A percentile compares a stretch with the other conserved stretches of the same genome.
Evolutionary conservation across 2,329 filamentous ascomycete species (phyloP).

Genomic region (Pseudocercospora musae): DNA sequence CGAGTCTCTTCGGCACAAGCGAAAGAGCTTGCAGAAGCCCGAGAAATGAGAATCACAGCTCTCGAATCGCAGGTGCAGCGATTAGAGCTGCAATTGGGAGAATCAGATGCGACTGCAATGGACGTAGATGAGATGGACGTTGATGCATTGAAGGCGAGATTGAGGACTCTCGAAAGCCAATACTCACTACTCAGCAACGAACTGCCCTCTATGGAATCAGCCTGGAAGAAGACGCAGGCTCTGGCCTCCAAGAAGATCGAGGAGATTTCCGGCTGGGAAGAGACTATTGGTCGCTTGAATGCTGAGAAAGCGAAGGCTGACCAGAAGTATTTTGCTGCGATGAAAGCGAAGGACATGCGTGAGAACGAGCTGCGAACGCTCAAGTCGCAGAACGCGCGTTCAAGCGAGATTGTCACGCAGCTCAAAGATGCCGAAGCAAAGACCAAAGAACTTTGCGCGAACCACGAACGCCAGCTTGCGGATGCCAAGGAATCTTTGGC

Average conservation of each 20-base stretch:
- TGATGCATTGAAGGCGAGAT: constrained; percentile 71
- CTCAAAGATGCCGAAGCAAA: constrained; percentile 85
- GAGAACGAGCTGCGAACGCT: constrained; percentile 76
- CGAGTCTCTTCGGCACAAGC: constrained; percentile 67
- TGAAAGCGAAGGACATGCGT: constrained; percentile 87
- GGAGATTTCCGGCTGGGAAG: constrained; percentile 72
- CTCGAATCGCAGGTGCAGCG: constrained; percentile 81
- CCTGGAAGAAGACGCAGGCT: constrained; percentile 84
- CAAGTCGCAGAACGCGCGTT: constrained; percentile 80
- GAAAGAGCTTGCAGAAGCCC: constrained; percentile 74
- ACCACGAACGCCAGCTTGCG: constrained; percentile 84
- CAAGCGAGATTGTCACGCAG: constrained; percentile 87
- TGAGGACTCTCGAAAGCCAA: constrained; percentile 72
- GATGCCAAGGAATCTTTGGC: constrained; percentile 77
- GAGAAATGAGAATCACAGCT: constrained; percentile 74
- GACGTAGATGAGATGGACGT: constrained; percentile 58
- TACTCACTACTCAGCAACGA: constrained; percentile 83
- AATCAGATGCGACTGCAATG: constrained; percentile 34
- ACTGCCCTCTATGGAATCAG: constrained; percentile 81
- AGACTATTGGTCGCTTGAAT: constrained; percentile 67
- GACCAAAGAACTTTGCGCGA: constrained; percentile 70
- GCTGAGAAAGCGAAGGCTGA: constrained; percentile 95
- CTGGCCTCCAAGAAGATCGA: constrained; percentile 82
- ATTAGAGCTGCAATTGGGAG: constrained; percentile 56
- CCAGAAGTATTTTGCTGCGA: constrained; percentile 94